Base-by-base conservation (phyloP, 225 moss, liverwort and hornwort genomes). In the Anthoceros angustus region DNA sequence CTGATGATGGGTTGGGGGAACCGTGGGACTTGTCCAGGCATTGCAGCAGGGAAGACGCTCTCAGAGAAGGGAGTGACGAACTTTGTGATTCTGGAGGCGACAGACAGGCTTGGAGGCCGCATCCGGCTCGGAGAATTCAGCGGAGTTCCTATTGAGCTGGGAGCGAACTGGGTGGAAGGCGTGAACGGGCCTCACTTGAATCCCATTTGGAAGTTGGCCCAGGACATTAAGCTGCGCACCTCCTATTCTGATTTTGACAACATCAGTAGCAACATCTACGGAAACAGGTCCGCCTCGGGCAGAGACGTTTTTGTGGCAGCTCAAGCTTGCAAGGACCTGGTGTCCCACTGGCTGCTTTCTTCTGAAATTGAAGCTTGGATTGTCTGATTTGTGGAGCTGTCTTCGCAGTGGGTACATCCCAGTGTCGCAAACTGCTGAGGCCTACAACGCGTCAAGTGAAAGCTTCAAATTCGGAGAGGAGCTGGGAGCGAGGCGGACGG, bases 131-230 rank as follows among this genome's bases (percentile, higher is more conserved):
- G 76, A n/a, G 61, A 77, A 40, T 85, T 89, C 41, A 71, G 71
- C 18, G 85, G 85, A 38, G 2, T 80, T 15, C 64, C 16, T 9
- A 42, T 92, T 45, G 92, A 89, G 72, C 48, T 80, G 8, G 88
- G 89, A 6, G 92, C 83, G 5, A 89, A 80, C 23, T 92, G 92
- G 92, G 89, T 92, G 10, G 86, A 85, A 63, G 89, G 89, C 4
- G 82, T 79, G 7, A 82, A 88, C 20, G 92, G 92, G 11, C 65
- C 70, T 4, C 15, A 65, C 3, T 9, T 82, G 12, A 92, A 89
- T 70, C 89, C 86, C 5, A 66, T 82, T 38, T 82, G 88, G 70
- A 67, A 76, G 38, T 65, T 92, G 5, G 86, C 85, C 41, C 9
- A 78, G 7, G 68, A 80, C 43, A 70, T 83, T 62, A 63, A 73